Evolutionary conservation across 108 stramenopile genomes (phyloP), one percentile per base, ranked within the genome.

Genomic region (Skeletonema tropicum): DNA sequence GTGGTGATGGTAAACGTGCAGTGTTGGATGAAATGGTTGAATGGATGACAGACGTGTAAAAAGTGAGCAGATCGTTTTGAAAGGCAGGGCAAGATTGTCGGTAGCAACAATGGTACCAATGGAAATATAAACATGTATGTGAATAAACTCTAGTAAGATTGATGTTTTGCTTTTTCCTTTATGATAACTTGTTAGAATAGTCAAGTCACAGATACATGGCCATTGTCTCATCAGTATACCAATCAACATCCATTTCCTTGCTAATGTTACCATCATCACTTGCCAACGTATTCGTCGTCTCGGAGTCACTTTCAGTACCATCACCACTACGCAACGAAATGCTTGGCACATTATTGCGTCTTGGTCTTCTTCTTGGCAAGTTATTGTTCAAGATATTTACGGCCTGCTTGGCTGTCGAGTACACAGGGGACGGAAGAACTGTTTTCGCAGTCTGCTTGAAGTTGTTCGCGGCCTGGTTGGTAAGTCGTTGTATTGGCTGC

Each of bases 201-300:
- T 15, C 3, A n/a, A 15, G 11, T 62, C 13, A 38, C 55, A 93
- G 66, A 73, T 93, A 93, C 62, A 84, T 83, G 12, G 85, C 88
- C 89, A 93, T 90, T 0, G 92, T 93, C 75, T 93, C 92, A 60
- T 89, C 89, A 45, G 55, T 32, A 52, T 89, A 87, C 91, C 91
- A 92, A 45, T 90, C 79, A n/a, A 79, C 45, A 32, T 66, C n/a
- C 41, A 35, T n/a, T 31, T 39, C 26, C 32, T 65, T 32, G 57
- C 35, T 60, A 38, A 0, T 29, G 33, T 21, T 63, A 26, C 41
- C 33, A 31, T 21, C 26, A 39, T 0, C 38, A 62, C 61, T 19
- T 21, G 60, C 26, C 38, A 39, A 36, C n/a, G 11, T 49, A 29
- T 13, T 59, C 5, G 21, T 25, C 14, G 19, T 12, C 11, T 25